phyloP scores from a whole-genome alignment of 805 yeast species.

The Cyberlindnera samutprakarnensis region DNA sequence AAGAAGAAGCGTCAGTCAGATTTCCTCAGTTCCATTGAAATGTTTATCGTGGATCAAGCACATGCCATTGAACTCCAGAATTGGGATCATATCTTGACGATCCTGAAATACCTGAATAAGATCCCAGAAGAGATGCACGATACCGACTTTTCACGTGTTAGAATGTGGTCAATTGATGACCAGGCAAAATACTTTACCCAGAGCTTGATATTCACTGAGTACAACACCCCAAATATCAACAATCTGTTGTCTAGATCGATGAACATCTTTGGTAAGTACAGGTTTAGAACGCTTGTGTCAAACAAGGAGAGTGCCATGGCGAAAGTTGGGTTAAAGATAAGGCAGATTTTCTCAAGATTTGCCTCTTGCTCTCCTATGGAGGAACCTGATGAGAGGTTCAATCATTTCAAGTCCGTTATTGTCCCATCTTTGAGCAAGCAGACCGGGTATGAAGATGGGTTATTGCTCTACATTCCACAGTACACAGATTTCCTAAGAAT shows the following conservation, averaged over 20 bases:
- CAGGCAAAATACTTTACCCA: constrained; percentile 70
- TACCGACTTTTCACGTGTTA: constrained; percentile 84
- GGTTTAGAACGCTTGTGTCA: constrained; percentile 40
- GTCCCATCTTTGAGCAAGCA: constrained; percentile 62
- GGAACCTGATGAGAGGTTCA: constrained; percentile 81
- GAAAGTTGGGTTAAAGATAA: constrained; percentile 57
- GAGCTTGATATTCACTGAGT: constrained; percentile 68
- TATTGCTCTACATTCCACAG: constrained; percentile 73
- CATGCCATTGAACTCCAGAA: constrained; percentile 88
- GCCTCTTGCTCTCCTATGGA: constrained; percentile 44
- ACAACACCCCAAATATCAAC: constrained; percentile 74
- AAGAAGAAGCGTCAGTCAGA: constrained; percentile 60
- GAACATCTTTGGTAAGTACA: constrained; percentile 55
- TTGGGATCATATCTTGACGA: constrained; percentile 72
- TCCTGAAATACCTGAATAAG: constrained; percentile 62
- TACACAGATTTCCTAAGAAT: constrained; percentile 81
- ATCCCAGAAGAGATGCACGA: constrained; percentile 75
- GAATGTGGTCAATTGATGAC: constrained; percentile 90
- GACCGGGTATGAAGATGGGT: constrained; percentile 62
- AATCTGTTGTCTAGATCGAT: constrained; percentile 43
- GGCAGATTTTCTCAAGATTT: constrained; percentile 67
- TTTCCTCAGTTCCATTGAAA: constrained; percentile 83
- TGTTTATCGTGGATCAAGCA: constrained; percentile 72
- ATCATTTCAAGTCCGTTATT: constrained; percentile 64
- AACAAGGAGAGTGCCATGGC: constrained; percentile 49